A percentile compares a stretch with the other conserved stretches of the same genome.
Evolutionary conservation across 352 stramenopile genomes (phyloP).

Genomic region (Pythium plurisporium): DNA sequence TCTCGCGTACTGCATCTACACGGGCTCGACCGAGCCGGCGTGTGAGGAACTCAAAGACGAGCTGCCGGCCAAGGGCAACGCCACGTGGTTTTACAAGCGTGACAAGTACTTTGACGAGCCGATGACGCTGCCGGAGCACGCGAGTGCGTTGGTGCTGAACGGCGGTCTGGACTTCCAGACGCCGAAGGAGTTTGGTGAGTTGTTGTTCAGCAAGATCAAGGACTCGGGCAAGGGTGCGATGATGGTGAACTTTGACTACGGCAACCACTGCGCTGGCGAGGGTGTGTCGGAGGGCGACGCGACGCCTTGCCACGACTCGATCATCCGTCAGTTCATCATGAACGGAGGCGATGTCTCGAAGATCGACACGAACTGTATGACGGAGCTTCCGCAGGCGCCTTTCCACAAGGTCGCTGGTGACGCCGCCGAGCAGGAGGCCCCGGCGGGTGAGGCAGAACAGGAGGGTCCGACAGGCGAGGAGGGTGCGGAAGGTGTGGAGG

Average conservation of each 20-base stretch:
- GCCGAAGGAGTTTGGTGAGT: slow-evolving; percentile 19
- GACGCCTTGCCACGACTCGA: slow-evolving; percentile 15
- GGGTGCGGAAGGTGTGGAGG: no score
- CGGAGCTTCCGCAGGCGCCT: background rate
- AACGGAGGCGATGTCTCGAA: slow-evolving; percentile 15
- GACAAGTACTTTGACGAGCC: slow-evolving; percentile 14
- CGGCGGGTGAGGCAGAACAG: no score
- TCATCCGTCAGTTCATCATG: slow-evolving; percentile 23
- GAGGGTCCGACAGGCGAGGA: no score
- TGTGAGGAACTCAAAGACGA: slow-evolving; percentile 10
- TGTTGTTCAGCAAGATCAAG: slow-evolving; percentile 20
- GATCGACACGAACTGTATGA: slow-evolving; percentile 17
- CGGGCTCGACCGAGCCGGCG: background rate
- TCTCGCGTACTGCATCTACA: slow-evolving; percentile 18
- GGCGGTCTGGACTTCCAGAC: slow-evolving; percentile 27
- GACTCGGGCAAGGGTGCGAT: slow-evolving; percentile 18
- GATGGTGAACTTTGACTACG: slow-evolving; percentile 26
- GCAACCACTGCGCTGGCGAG: slow-evolving; percentile 18
- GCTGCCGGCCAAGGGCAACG: background rate
- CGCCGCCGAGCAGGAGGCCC: no score
- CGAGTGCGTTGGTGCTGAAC: slow-evolving; percentile 23
- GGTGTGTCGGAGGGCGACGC: background rate
- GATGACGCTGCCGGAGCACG: slow-evolving; percentile 6
- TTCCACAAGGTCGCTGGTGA: slow-evolving; percentile 8
- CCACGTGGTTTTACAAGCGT: slow-evolving; percentile 21